These are phyloP conservation scores for Ophiostoma angusticollis DNA, from an alignment of 2,329 filamentous ascomycete genomes.

Conservation along the genomic window DNA sequence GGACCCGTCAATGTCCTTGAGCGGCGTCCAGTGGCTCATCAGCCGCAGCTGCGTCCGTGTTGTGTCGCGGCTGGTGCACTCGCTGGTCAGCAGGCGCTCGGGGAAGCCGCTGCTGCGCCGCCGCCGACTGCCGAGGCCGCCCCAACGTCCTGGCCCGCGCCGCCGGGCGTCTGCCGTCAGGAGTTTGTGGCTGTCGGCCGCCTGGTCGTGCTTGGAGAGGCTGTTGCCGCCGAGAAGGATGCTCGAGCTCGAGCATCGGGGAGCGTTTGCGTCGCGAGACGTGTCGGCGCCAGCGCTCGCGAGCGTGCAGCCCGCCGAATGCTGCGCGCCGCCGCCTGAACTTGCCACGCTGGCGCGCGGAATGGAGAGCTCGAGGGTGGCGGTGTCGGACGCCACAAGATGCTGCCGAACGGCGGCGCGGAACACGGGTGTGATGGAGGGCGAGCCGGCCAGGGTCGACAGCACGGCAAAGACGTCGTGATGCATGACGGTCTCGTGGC, in stretches of 20 bases:
- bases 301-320: no score
- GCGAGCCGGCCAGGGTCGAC: conserved; percentile 30
- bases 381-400: conserved; percentile 16
- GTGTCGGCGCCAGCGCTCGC: no score
- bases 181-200: background rate
- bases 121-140: background rate
- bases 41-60: conserved; percentile 9
- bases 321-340: no score
- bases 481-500: conserved; percentile 25
- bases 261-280: no score
- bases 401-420: conserved; percentile 30
- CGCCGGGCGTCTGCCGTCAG: no score
- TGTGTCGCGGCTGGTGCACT: background rate
- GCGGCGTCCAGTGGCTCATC: conserved; percentile 24
- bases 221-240: no score
- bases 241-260: no score
- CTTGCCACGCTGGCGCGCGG: conserved; percentile 5
- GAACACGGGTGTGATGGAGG: conserved; percentile 31
- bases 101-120: conserved; percentile 4
- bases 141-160: background rate
- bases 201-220: no score
- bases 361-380: conserved; percentile 12
- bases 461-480: conserved; percentile 45
- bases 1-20: conserved; percentile 21
- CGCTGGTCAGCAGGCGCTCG: conserved; percentile 2